Percentiles rank a stretch among this genome's conserved stretches.
Conservation (phyloP, 495 filamentous ascomycete species). For the Aspergillus kassunensis region DNA sequence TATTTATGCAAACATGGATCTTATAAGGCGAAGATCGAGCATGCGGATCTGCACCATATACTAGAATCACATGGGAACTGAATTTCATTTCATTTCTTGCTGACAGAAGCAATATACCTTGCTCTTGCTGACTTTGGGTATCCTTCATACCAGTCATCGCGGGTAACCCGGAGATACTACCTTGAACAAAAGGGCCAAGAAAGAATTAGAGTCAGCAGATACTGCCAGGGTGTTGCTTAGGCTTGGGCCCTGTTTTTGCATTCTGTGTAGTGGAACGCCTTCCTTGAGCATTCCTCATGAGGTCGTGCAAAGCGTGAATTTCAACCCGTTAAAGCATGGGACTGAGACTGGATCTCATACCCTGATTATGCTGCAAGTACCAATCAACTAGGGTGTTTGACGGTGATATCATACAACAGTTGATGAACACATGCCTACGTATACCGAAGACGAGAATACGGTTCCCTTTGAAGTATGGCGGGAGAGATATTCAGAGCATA, state of each 20-base stretch:
- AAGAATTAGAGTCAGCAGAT: constrained; percentile 20
- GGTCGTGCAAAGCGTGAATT: not conserved
- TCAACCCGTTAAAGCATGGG: not conserved
- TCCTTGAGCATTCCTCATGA: constrained; percentile 18
- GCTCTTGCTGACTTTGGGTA: constrained; percentile 9
- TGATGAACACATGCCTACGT: not conserved
- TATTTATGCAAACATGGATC: constrained; percentile 14
- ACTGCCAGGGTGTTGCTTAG: constrained; percentile 1
- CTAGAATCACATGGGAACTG: constrained; percentile 3
- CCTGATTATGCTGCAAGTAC: not conserved
- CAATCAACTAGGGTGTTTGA: not conserved
- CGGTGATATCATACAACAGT: not conserved
- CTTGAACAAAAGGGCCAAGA: not conserved
- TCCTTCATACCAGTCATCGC: constrained; percentile 21
- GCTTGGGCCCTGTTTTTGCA: constrained; percentile 13
- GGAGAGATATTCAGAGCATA: not conserved
- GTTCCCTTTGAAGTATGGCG: not conserved
- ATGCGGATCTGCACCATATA: constrained; percentile 9
- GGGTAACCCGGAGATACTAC: constrained; percentile 13
- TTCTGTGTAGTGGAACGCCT: constrained; percentile 17
- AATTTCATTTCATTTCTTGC: constrained; percentile 5
- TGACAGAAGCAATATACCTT: constrained; percentile 6
- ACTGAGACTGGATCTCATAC: not conserved
- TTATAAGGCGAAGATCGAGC: constrained; percentile 6
- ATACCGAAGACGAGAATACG: not conserved